These are phyloP conservation scores for Panellus pusillus DNA, from an alignment of 768 basidiomycete species.

Conservation along the genomic window DNA sequence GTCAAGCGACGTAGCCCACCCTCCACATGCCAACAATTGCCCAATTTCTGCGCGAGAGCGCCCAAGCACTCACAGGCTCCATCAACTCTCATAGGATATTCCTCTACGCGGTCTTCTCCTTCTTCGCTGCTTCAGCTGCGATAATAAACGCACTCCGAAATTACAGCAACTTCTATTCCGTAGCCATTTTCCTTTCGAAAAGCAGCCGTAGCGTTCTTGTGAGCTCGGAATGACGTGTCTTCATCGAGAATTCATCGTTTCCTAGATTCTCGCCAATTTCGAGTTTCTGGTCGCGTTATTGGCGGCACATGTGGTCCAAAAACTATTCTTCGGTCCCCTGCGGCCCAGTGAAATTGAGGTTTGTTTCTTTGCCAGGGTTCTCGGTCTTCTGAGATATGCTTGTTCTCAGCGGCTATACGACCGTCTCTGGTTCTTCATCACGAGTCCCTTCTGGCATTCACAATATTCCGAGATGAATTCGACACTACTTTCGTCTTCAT, in stretches of 20 bases:
- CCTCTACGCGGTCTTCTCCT: conserved; percentile 68
- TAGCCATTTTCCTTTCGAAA: conserved; percentile 89
- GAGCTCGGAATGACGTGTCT: conserved; percentile 24
- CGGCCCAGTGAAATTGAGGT: conserved; percentile 92
- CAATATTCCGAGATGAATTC: conserved; percentile 96
- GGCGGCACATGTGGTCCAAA: conserved; percentile 75
- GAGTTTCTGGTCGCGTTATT: conserved; percentile 75
- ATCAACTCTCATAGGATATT: conserved; percentile 64
- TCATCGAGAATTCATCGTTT: background rate
- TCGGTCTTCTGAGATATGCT: background rate
- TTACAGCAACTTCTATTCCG: conserved; percentile 91
- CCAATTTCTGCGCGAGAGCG: conserved; percentile 49
- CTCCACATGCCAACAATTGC: conserved; percentile 41
- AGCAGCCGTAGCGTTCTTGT: conserved; percentile 94
- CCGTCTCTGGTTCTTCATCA: conserved; percentile 95
- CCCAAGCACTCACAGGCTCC: conserved; percentile 49
- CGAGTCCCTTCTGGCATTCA: conserved; percentile 96
- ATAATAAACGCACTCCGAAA: conserved; percentile 78
- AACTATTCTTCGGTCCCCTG: conserved; percentile 88
- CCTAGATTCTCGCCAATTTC: conserved; percentile 89
- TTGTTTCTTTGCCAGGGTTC: conserved; percentile 22
- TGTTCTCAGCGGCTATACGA: conserved; percentile 83
- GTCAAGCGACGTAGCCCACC: too few relatives aligned
- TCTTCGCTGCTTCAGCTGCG: conserved; percentile 67
- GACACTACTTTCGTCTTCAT: conserved; percentile 90